Conservation (phyloP, 345 rosid genomes). For the Linum tenue region DNA sequence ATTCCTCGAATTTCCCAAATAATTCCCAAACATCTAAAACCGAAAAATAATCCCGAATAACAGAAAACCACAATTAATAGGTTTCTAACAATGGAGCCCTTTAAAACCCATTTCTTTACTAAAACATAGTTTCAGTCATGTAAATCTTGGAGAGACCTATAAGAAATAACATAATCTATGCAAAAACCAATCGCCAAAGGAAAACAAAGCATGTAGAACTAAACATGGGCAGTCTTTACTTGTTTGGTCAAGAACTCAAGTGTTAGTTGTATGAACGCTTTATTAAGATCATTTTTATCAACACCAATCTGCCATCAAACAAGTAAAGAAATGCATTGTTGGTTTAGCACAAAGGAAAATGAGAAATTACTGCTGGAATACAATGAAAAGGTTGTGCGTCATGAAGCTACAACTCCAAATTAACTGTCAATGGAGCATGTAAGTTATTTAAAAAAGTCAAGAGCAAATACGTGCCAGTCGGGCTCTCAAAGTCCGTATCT, state of each 20-base stretch:
- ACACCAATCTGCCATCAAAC: slow-evolving; percentile 57
- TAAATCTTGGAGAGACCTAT: too few species aligned
- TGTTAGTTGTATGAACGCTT: slow-evolving; percentile 75
- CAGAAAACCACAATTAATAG: too few species aligned
- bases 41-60: too few species aligned
- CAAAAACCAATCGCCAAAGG: background rate
- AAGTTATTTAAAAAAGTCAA: background rate
- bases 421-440: background rate
- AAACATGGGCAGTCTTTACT: slow-evolving; percentile 28
- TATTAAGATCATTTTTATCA: slow-evolving; percentile 56
- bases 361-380: too few species aligned
- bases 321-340: slow-evolving; percentile 1
- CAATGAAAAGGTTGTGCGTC: too few species aligned
- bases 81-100: too few species aligned
- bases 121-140: background rate
- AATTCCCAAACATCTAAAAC: too few species aligned
- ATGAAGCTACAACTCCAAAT: too few species aligned
- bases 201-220: background rate
- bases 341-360: background rate
- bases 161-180: background rate
- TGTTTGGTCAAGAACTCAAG: slow-evolving; percentile 80
- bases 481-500: slow-evolving; percentile 81
- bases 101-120: background rate
- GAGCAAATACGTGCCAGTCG: slow-evolving; percentile 51
- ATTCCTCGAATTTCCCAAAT: too few species aligned